Evolutionary conservation across 352 stramenopile species (phyloP), one percentile per base, ranked within the genome.

Genomic region (Globisporangium cederbergense): DNA sequence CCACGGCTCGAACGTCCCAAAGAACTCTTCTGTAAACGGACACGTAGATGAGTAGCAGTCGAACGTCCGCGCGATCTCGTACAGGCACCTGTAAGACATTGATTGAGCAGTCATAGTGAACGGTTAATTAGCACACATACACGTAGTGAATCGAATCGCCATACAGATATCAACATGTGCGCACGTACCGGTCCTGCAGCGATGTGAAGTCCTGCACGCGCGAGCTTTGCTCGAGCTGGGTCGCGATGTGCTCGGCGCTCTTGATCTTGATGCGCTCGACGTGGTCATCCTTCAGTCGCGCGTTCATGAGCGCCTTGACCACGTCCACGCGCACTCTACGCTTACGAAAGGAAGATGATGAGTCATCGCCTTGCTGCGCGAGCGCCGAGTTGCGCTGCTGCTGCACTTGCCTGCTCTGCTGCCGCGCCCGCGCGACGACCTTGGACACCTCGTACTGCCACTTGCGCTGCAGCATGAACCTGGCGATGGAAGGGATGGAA

Each of bases 31-130:
- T 13, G 80, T 89, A 70, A 80, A 86, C 36, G 81, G 70, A 54
- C 83, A 91, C 20, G 71, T 73, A 6, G 78, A 71, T 14, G 65
- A 74, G 69, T 90, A 91, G 42, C 88, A 70, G 54, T 93, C 83
- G 50, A 93, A 91, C n/a, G 79, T 83, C 40, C 76, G 76, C 30
- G 81, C 83, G 47, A 93, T 88, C 58, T 93, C 81, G 42, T 83
- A 78, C 14, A 93, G 76, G 49, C 83, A 93, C 6, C 83, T 92
- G 61, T 8, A n/a, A 7, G 22, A 10, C 4, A 55, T 52, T 40
- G 8, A 30, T 25, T 3, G 3, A 55, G 11, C 30, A 32, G 40
- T n/a, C 13, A 13, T 18, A 10, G 13, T 18, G 40, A 10, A 4
- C 46, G 47, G n/a, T 38, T 36, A 2, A 38, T 46, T 13, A 65